Percentiles rank a stretch among this genome's conserved stretches.
These are phyloP conservation scores for Taphrina wiesneri DNA, from an alignment of 1,139 yeast genomes.

Conservation along the genomic window DNA sequence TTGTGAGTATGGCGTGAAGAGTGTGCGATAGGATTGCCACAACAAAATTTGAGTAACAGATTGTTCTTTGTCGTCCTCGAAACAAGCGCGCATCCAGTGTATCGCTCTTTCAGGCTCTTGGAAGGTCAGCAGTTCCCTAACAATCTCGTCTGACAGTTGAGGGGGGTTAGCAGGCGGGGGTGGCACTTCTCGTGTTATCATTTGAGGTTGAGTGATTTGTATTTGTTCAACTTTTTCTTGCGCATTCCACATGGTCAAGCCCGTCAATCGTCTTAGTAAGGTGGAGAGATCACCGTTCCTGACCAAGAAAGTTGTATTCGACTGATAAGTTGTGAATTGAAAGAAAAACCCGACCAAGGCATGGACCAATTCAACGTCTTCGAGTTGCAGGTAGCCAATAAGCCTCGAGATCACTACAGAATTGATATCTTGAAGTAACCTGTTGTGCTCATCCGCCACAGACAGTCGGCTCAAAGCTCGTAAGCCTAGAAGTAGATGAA, in stretches of 20 bases:
- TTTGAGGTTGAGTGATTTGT: neutral
- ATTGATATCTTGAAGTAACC: slow-evolving; percentile 40
- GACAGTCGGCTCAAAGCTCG: slow-evolving; percentile 48
- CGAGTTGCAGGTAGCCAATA: slow-evolving; percentile 49
- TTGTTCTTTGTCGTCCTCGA: slow-evolving; percentile 70
- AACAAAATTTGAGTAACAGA: slow-evolving; percentile 93
- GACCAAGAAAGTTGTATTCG: slow-evolving; percentile 42
- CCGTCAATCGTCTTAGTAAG: slow-evolving; percentile 51
- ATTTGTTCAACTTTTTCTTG: slow-evolving; percentile 38
- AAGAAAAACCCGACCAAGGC: slow-evolving; percentile 67
- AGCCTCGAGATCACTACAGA: slow-evolving; percentile 46
- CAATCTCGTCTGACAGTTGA: slow-evolving; percentile 59
- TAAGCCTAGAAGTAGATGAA: slow-evolving; percentile 47
- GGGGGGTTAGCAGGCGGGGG: slow-evolving; percentile 65
- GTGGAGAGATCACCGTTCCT: slow-evolving; percentile 37
- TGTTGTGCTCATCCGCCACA: slow-evolving; percentile 47
- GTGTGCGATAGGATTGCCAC: slow-evolving; percentile 93
- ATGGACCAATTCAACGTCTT: slow-evolving; percentile 60
- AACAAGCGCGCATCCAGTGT: slow-evolving; percentile 88
- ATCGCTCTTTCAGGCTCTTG: slow-evolving; percentile 92
- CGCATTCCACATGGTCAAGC: slow-evolving; percentile 60
- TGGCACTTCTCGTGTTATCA: slow-evolving; percentile 39
- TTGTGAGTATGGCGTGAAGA: slow-evolving; percentile 60
- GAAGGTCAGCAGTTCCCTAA: slow-evolving; percentile 61
- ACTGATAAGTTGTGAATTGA: slow-evolving; percentile 61